phyloP scores from a whole-genome alignment of 176 grass and related monocot genomes.

The Luzula sylvatica region DNA sequence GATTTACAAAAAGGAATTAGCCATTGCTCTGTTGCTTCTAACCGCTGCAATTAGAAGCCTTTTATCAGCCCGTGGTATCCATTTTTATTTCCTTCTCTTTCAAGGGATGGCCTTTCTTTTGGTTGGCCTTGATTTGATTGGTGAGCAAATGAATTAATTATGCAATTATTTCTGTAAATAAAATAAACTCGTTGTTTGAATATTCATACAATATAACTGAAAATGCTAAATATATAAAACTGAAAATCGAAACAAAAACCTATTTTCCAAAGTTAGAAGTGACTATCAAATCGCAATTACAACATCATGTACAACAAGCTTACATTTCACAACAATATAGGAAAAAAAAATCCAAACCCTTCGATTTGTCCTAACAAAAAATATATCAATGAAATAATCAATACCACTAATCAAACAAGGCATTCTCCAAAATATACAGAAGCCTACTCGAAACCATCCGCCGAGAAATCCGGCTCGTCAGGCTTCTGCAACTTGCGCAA shows the following conservation, averaged over 20 bases:
- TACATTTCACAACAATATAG: no score
- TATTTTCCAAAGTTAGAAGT: no score
- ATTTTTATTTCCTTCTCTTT: constrained; percentile 78
- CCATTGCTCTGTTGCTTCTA: constrained; percentile 57
- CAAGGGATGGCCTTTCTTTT: constrained; percentile 65
- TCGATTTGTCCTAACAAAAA: no score
- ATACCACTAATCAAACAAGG: background rate
- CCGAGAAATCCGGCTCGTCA: constrained; percentile 82
- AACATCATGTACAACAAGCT: no score
- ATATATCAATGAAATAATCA: no score
- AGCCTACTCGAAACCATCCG: constrained; percentile 48
- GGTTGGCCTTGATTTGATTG: constrained; percentile 67
- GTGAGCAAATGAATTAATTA: constrained; percentile 62
- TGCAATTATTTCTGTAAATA: background rate
- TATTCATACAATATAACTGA: background rate
- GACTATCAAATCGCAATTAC: no score
- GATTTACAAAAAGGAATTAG: constrained; percentile 73
- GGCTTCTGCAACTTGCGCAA: constrained; percentile 69
- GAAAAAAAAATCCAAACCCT: no score
- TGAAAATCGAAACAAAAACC: no score
- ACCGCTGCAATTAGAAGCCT: constrained; percentile 57
- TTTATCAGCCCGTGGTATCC: constrained; percentile 63
- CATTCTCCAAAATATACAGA: constrained; percentile 6
- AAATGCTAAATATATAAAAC: no score
- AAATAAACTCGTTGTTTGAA: background rate